Conservation (phyloP, 768 basidiomycete species). For the Russula abietina region DNA sequence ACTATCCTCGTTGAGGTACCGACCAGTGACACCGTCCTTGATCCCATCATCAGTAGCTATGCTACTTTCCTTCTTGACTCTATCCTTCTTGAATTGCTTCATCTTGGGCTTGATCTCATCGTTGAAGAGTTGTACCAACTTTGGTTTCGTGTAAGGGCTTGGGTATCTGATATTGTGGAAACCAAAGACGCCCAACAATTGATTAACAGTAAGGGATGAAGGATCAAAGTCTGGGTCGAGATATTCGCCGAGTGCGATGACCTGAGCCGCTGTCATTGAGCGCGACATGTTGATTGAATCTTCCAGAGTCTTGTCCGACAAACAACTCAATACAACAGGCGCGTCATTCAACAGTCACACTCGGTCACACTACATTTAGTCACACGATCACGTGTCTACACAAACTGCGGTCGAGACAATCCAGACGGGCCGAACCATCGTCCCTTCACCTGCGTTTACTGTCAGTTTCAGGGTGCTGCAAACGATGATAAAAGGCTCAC, state of each 20-base stretch:
- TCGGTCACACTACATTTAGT: constrained; percentile 1
- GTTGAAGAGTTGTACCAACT: constrained; percentile 71
- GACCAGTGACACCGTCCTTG: constrained; percentile 75
- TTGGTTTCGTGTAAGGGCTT: constrained; percentile 68
- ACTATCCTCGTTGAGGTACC: constrained; percentile 45
- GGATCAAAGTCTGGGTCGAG: constrained; percentile 76
- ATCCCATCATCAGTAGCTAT: constrained; percentile 79
- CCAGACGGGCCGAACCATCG: constrained; percentile 31
- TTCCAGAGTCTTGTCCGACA: background rate
- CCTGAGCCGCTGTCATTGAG: constrained; percentile 63
- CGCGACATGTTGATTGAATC: constrained; percentile 50
- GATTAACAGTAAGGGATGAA: constrained; percentile 65
- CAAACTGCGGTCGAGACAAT: constrained; percentile 25
- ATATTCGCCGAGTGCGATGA: constrained; percentile 71
- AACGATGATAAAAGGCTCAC: constrained; percentile 8
- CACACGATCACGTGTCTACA: constrained; percentile 14
- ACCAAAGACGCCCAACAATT: constrained; percentile 69
- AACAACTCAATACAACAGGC: constrained; percentile 7
- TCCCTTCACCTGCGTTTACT: constrained; percentile 27
- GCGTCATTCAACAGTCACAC: constrained; percentile 22
- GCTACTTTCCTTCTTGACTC: constrained; percentile 59
- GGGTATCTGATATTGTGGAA: constrained; percentile 74
- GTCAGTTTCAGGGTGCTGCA: background rate
- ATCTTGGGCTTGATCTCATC: constrained; percentile 62
- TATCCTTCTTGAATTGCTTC: constrained; percentile 54